Base-by-base conservation (phyloP, 805 yeast genomes). In the Kluyveromyces lactis region DNA sequence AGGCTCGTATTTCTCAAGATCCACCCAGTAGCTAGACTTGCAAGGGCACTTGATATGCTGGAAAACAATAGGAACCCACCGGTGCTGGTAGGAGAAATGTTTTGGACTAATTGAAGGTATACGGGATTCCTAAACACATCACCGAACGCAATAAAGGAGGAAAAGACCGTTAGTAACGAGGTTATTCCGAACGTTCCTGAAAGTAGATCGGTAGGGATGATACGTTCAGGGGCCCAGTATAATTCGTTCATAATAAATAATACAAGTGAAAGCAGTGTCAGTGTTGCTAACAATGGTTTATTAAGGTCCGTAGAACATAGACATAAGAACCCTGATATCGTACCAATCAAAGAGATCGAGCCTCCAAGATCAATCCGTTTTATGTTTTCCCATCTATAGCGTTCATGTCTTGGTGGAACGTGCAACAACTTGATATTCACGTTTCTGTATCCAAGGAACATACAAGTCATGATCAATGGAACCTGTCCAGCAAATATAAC, bases 321-420 rank as follows among this genome's bases (percentile, higher is more conserved):
- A 10, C 67, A 58, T 52, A 75, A 56, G 6, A 71, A 45, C 4
- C 67, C 54, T 51, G 69, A 63, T 33, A 75, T 65, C 0, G 82
- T 64, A 0, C 69, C 43, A 1, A 83, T 86, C 41, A 86, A 68
- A 23, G 77, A 60, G 26, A 71, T 51, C 1, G 86, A 71, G 1
- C 95, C 95, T n/a, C 67, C 54, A 48, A 80, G 68, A 53, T 84
- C 94, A 27, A 86, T 71, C 30, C 81, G 66, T 38, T 69, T 67
- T 47, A 82, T 52, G 46, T 78, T 73, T 18, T 62, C 62, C 45
- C 65, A 61, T 1, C 64, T 54, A 37, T 63, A 66, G 41, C 72
- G 58, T 15, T 74, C 76, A 7, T 64, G 51, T 1, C 64, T 31
- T 53, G 56, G 82, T 71, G 55, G 70, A 47, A 33, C 77, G 78